These are phyloP conservation scores for Zoysia pacifica DNA, from an alignment of 176 grass and related monocot genomes.

Conservation along the genomic window DNA sequence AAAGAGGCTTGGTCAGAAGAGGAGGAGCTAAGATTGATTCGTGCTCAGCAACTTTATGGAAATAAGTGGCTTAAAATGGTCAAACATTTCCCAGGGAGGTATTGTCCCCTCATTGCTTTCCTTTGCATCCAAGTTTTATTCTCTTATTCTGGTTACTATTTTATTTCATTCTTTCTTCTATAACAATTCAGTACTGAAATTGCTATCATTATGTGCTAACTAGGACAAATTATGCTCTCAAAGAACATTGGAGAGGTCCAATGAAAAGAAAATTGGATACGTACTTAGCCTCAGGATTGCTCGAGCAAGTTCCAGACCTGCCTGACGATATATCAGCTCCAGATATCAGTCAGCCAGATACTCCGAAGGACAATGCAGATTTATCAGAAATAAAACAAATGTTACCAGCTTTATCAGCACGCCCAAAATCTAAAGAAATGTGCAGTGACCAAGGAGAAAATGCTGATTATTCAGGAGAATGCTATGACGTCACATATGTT, in stretches of 20 bases:
- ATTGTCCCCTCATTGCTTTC: background rate
- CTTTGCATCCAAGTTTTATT: background rate
- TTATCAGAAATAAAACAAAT: constrained; percentile 9
- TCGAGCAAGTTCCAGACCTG: constrained; percentile 41
- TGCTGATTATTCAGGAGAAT: constrained; percentile 30
- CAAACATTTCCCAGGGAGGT: constrained; percentile 79
- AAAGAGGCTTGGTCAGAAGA: constrained; percentile 65
- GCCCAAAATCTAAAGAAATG: constrained; percentile 32
- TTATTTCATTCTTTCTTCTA: constrained; percentile 5
- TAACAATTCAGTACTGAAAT: constrained; percentile 18
- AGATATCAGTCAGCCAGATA: constrained; percentile 25
- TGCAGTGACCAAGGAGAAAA: constrained; percentile 40
- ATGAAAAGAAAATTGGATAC: constrained; percentile 56
- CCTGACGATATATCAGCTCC: constrained; percentile 26
- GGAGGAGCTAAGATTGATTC: constrained; percentile 72
- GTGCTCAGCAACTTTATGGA: constrained; percentile 76
- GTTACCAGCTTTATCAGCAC: constrained; percentile 10
- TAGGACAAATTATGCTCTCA: constrained; percentile 58
- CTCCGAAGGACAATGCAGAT: constrained; percentile 22
- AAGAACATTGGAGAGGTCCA: constrained; percentile 52
- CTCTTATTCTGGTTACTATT: background rate
- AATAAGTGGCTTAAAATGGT: constrained; percentile 61
- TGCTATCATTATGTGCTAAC: constrained; percentile 10
- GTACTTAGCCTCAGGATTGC: constrained; percentile 55
- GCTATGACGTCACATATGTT: constrained; percentile 8